Base-by-base conservation (phyloP, 441 rosid genomes). In the Sinapis alba region DNA sequence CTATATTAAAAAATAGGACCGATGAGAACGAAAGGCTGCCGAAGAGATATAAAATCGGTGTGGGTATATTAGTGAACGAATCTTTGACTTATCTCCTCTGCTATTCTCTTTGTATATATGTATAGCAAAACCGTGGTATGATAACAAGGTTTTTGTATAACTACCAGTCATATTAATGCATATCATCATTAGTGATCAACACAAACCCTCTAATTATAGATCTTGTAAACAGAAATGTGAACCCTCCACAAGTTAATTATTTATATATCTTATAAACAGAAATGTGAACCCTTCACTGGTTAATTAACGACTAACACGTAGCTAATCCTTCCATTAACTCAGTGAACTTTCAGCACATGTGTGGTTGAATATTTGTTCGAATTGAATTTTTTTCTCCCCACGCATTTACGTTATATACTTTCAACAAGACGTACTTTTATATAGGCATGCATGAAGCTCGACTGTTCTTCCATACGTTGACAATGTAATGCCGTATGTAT, bases 11-110 rank as follows among this genome's bases (percentile, higher is more conserved):
- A 21, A 62, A 71, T 30, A 47, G 38, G 23, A 34, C 38, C 68
- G 9, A 16, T 62, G 62, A 62, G 36, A 72, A 62, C 13, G 13
- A 32, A 30, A 20, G 75, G 53, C 32, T 53, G 75, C 75, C 56
- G 27, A 50, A 50, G 27, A 60, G 15, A 45, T 59, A 43, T 59
- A 7, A 24, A 15, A 59, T 11, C 10, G 50, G 21, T 30, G 26
- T 15, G 27, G 13, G 7, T 47, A 13, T 45, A 20, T 12, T 19
- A 43, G 64, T 21, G 54, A 28, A 60, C 30, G 30, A 60, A 70
- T 43, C 43, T 71, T 71, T 28, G 32, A 61, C 67, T 71, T 71
- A 45, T 15, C 7, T 61, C 61, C 32, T 38, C 6, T 4, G 16
- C 23, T 54, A 61, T 47, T 34, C n/a, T 26, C 47, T 26, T 58